A percentile compares a stretch with the other conserved stretches of the same genome.
Conservation (phyloP, 164 flowering plant species). For the Paratinospora sagittata region DNA sequence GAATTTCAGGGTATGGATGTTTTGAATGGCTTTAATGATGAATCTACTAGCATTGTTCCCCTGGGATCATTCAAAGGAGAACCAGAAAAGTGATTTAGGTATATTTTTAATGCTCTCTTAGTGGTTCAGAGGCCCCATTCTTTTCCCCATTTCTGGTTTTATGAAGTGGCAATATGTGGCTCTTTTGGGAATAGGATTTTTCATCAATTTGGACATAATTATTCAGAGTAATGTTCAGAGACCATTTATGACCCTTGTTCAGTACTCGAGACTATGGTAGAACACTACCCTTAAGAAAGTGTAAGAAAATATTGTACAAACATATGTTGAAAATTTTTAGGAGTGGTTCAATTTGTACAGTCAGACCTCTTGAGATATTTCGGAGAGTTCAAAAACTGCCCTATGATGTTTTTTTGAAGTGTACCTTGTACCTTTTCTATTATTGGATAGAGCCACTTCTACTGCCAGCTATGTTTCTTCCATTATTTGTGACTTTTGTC, state of each 20-base stretch:
- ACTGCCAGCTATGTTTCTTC: too few species aligned
- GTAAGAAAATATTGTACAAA: background rate
- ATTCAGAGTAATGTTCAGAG: background rate
- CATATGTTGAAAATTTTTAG: background rate
- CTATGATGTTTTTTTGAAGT: background rate
- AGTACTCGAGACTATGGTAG: background rate
- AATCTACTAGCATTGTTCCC: slow-evolving; percentile 44
- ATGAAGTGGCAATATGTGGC: background rate
- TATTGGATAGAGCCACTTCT: too few species aligned
- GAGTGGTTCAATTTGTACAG: slow-evolving; percentile 2
- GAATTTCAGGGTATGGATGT: slow-evolving; percentile 35
- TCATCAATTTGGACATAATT: slow-evolving; percentile 2
- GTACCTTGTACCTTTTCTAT: too few species aligned
- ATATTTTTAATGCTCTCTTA: slow-evolving; percentile 8
- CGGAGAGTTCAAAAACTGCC: background rate
- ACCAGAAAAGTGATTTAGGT: slow-evolving; percentile 12
- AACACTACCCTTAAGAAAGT: background rate
- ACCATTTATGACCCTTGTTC: background rate
- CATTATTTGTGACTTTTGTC: too few species aligned
- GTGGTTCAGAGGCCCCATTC: background rate
- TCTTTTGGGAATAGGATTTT: background rate
- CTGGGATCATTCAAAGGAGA: slow-evolving; percentile 42
- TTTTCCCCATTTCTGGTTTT: background rate
- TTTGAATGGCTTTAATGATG: slow-evolving; percentile 34
- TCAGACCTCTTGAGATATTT: background rate